Conservation (phyloP, 73 alveolate genomes). For the Durusdinium trenchii region DNA sequence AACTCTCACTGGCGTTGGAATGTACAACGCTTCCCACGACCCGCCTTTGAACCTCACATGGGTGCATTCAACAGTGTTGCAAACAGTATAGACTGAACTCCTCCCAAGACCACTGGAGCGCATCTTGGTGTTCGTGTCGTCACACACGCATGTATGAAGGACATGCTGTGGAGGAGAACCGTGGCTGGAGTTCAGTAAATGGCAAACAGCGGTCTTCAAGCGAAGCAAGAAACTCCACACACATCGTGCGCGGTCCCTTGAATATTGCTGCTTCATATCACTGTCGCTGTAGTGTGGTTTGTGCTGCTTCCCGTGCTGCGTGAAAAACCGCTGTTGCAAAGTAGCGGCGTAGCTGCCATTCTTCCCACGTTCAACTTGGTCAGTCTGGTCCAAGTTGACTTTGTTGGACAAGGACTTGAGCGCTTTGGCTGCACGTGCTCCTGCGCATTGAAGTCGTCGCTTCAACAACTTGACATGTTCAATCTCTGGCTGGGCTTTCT, state of each 20-base stretch:
- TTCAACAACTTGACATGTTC: too few species aligned
- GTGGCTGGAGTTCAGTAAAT: not conserved
- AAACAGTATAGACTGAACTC: not conserved
- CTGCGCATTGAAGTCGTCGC: not conserved
- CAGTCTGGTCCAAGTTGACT: too few species aligned
- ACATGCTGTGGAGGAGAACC: not conserved
- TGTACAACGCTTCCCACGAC: not conserved
- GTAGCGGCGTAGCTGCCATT: too few species aligned
- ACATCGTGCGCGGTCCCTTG: slow-evolving; percentile 10
- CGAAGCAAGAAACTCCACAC: not conserved
- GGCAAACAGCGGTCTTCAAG: not conserved
- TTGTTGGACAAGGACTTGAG: too few species aligned
- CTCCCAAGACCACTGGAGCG: not conserved
- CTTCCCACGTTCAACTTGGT: not conserved
- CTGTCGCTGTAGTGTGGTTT: not conserved
- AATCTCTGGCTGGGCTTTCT: too few species aligned
- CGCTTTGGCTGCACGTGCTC: not conserved
- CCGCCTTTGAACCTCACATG: not conserved
- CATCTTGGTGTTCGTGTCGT: slow-evolving; percentile 11
- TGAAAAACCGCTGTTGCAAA: not conserved
- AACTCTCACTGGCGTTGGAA: not conserved
- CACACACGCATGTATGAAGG: not conserved
- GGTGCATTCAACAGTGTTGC: not conserved
- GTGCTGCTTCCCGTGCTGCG: not conserved
- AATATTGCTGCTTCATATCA: not conserved